Base-by-base conservation (phyloP, 2,329 filamentous ascomycete genomes). In the Pseudogymnoascus sp. region DNA sequence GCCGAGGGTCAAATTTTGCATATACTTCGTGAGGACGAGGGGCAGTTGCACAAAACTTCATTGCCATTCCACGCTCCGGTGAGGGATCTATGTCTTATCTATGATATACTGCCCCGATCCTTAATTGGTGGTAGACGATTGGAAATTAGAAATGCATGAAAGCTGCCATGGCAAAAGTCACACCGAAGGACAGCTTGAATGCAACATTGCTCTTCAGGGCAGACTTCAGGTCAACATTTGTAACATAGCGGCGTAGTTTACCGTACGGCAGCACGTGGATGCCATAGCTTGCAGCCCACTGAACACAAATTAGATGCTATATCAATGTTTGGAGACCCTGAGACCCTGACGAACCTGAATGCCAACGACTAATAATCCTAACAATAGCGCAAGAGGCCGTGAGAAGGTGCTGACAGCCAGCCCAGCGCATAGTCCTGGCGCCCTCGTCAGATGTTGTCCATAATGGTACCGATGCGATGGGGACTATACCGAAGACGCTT, bases 321-420 rank as follows among this genome's bases (percentile, higher is more conserved):
- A 33, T 56, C 29, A 56, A 35, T 14, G 16, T 62, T 44, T 47
- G 56, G 62, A 56, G 50, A 33, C 10, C n/a, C 8, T 56, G n/a
- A 56, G 5, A 21, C 64, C 72, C 63, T 42, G 62, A 70, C 79
- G 67, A 77, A 88, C 86, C 76, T 90, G 85, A 14, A 88, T 71
- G 31, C 83, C 78, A 13, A 89, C 77, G 24, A 90, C 81, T 8
- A 86, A 74, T 11, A 90, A 70, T 0, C 89, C 88, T 19, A 89
- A 76, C 19, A 93, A 73, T 14, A 92, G 70, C 1, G 88, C 86
- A 59, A 93, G 76, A 1, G 87, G 84, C 71, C 84, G 85, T 7
- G 87, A 91, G 73, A 93, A 91, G 14, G 88, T 77, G 64, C 86
- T 85, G 26, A 92, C 80, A 0, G 87, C 76, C 33, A 93, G 69